A percentile compares a stretch with the other conserved stretches of the same genome.
Conservation (phyloP, 2,329 filamentous ascomycete species). For the Cladorrhinum sp. region DNA sequence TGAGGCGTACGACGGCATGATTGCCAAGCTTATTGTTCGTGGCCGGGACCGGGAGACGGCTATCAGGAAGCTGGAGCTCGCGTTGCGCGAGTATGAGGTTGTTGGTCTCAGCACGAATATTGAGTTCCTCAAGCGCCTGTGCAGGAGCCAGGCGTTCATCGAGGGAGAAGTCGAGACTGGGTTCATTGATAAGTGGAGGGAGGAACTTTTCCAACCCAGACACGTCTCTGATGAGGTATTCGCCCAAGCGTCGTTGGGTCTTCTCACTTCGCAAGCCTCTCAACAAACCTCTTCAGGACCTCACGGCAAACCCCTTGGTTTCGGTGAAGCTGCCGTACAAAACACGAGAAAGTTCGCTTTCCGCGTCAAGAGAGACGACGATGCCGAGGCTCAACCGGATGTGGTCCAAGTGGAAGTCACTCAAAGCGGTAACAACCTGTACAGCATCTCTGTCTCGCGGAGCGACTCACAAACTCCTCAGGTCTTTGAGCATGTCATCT, state of each 20-base stretch:
- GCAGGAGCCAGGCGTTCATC: slow-evolving; percentile 76
- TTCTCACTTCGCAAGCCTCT: slow-evolving; percentile 52
- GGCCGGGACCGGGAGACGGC: slow-evolving; percentile 75
- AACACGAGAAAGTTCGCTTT: slow-evolving; percentile 49
- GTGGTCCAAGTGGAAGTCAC: slow-evolving; percentile 53
- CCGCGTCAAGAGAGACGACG: slow-evolving; percentile 50
- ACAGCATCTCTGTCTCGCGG: slow-evolving; percentile 45
- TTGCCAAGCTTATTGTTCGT: slow-evolving; percentile 92
- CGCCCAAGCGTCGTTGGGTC: slow-evolving; percentile 79
- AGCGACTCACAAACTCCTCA: slow-evolving; percentile 38
- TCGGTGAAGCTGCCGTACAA: slow-evolving; percentile 43
- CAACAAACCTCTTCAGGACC: slow-evolving; percentile 29
- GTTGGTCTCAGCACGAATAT: slow-evolving; percentile 94
- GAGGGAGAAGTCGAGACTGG: slow-evolving; percentile 89
- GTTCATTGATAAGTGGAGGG: slow-evolving; percentile 86
- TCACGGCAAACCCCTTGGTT: slow-evolving; percentile 54
- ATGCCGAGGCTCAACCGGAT: slow-evolving; percentile 34
- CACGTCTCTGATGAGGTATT: slow-evolving; percentile 68
- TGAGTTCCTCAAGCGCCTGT: slow-evolving; percentile 89
- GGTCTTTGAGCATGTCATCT: slow-evolving; percentile 46
- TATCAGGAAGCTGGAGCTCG: slow-evolving; percentile 75
- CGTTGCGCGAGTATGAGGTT: slow-evolving; percentile 85
- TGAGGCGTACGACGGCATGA: slow-evolving; percentile 97
- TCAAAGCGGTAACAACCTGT: slow-evolving; percentile 47
- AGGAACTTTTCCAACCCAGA: slow-evolving; percentile 69